A percentile compares a stretch with the other conserved stretches of the same genome.
Conservation (phyloP, 768 basidiomycete genomes). For the Xanthoconium stramineum region DNA sequence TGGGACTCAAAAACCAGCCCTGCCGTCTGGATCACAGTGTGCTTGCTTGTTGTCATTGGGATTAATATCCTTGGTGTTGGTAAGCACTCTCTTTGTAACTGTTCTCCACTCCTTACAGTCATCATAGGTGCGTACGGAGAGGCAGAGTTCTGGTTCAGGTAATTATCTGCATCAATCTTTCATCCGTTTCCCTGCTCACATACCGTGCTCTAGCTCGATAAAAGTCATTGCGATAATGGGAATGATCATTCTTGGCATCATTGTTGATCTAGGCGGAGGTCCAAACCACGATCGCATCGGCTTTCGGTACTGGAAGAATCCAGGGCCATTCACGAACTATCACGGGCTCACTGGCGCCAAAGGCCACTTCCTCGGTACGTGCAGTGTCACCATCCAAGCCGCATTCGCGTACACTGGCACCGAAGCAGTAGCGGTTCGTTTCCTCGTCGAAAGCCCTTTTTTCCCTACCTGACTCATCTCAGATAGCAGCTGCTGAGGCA, state of each 20-base stretch:
- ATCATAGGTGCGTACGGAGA: constrained; percentile 5
- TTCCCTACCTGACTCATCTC: background rate
- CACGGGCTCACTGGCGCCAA: background rate
- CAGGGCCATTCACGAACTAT: background rate
- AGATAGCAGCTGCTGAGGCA: constrained; percentile 5
- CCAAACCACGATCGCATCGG: constrained; percentile 2
- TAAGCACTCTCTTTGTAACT: background rate
- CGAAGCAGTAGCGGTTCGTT: constrained; percentile 4
- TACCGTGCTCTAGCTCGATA: background rate
- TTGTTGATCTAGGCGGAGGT: constrained; percentile 4
- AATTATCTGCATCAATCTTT: too few species aligned
- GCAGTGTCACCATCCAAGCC: constrained; percentile 3
- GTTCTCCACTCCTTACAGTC: background rate
- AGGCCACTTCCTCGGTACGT: constrained; percentile 3
- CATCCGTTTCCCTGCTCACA: background rate
- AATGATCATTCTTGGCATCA: constrained; percentile 2
- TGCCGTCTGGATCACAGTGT: background rate
- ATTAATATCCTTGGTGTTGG: constrained; percentile 1
- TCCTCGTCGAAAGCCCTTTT: background rate
- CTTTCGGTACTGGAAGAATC: constrained; percentile 42
- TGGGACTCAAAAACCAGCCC: background rate
- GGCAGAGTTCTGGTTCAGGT: constrained; percentile 8
- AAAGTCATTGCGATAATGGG: background rate
- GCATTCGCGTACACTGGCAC: constrained; percentile 1
- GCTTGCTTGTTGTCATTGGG: background rate